phyloP scores from a whole-genome alignment of 306 rosid species.

The Lathyrus sativus region DNA sequence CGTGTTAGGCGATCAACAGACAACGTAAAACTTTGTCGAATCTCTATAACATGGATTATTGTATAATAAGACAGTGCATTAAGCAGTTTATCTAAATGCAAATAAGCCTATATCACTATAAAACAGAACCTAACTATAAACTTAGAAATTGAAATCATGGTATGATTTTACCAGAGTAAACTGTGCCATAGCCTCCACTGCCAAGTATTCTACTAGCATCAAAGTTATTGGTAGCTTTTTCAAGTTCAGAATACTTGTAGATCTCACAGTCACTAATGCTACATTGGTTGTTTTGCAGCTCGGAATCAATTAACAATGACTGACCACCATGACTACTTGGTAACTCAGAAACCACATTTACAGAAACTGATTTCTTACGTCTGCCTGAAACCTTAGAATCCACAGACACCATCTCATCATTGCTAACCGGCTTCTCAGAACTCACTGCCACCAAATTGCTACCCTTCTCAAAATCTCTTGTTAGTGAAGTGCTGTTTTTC shows the following conservation, averaged over 20 bases:
- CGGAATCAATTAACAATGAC: slow-evolving; percentile 23
- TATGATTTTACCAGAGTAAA: slow-evolving; percentile 40
- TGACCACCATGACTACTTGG: slow-evolving; percentile 7
- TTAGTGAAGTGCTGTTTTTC: not conserved
- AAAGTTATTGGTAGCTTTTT: slow-evolving; percentile 42
- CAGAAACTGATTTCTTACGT: slow-evolving; percentile 12
- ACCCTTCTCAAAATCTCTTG: slow-evolving; percentile 1
- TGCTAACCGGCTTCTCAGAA: not conserved
- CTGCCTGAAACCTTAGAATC: slow-evolving; percentile 20
- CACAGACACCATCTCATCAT: not conserved
- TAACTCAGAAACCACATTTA: slow-evolving; percentile 14
- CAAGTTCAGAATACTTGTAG: slow-evolving; percentile 41
- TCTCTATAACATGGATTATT: no score
- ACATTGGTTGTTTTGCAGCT: slow-evolving; percentile 2
- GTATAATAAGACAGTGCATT: not conserved
- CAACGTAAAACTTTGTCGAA: no score
- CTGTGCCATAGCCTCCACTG: slow-evolving; percentile 44
- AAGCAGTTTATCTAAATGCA: no score
- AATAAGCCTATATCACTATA: not conserved
- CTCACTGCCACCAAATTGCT: not conserved
- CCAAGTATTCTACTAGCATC: slow-evolving; percentile 39
- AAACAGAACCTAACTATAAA: slow-evolving; percentile 8
- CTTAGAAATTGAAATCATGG: slow-evolving; percentile 3
- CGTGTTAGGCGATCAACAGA: no score
- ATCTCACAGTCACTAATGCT: slow-evolving; percentile 27